Evolutionary conservation across 495 filamentous ascomycete species (phyloP).

Genomic region (Parmelia sp.): DNA sequence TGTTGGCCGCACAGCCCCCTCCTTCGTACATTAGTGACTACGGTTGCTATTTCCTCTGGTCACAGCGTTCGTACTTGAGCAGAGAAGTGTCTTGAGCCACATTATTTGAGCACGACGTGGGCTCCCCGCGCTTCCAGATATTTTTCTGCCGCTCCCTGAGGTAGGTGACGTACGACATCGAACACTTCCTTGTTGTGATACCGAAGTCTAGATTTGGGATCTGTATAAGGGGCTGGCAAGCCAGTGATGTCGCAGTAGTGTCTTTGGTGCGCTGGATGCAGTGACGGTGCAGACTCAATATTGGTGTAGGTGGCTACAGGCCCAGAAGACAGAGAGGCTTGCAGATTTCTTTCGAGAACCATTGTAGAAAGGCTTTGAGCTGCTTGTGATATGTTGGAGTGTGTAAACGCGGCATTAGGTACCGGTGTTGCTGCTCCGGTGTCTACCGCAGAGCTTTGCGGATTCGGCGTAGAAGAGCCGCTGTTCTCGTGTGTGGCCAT

Average conservation of each 20-base stretch:
- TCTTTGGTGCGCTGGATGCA: conserved; percentile 64
- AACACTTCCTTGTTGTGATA: conserved; percentile 92
- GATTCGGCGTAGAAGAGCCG: conserved; percentile 66
- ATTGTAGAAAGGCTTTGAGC: conserved; percentile 76
- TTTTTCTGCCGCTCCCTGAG: conserved; percentile 67
- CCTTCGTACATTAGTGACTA: neutral
- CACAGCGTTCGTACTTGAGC: neutral
- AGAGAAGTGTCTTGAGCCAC: neutral
- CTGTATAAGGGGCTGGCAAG: conserved; percentile 76
- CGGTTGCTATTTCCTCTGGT: neutral
- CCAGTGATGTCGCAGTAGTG: conserved; percentile 96
- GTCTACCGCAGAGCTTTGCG: conserved; percentile 40
- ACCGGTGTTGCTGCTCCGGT: conserved; percentile 55
- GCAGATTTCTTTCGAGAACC: conserved; percentile 68
- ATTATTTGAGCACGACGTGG: conserved; percentile 83
- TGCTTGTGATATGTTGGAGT: conserved; percentile 73
- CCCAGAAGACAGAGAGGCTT: conserved; percentile 39
- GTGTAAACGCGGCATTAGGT: conserved; percentile 36
- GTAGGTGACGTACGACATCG: conserved; percentile 64
- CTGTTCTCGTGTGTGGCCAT: conserved; percentile 76
- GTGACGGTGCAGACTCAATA: conserved; percentile 81
- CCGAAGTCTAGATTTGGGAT: conserved; percentile 85
- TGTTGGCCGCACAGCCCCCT: conserved; percentile 59
- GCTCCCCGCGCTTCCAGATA: conserved; percentile 47
- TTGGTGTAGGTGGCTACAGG: conserved; percentile 88